Base-by-base conservation (phyloP, 768 basidiomycete genomes). In the Lentinula edodes region DNA sequence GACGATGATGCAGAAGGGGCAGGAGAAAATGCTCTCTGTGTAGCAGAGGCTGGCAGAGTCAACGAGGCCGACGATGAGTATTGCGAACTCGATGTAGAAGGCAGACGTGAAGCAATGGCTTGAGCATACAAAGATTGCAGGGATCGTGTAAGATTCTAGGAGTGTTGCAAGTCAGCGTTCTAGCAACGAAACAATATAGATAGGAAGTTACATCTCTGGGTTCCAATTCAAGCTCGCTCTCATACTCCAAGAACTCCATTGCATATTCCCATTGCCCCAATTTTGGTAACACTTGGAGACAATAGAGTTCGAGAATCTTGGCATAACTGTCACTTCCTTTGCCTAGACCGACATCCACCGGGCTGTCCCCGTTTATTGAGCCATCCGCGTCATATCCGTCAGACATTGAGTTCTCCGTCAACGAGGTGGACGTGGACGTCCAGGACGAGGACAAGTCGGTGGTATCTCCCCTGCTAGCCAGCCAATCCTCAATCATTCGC, bases 221-320 rank as follows among this genome's bases (percentile, higher is more conserved):
- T 18, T 77, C 73, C 1, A 69, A 65, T 16, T 79, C 66, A 32
- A 93, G 75, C 67, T 93, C 89, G 28, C 76, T 76, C 68, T 93
- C 91, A 65, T 89, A 89, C 43, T 82, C 76, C 61, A 94, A 68
- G 68, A 92, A 93, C 64, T 91, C 90, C 56, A 76, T 79, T 15
- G 87, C 89, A 66, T 91, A 91, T 18, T 87, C 85, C 91, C 91
- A 93, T 67, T 91, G 86, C 52, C 83, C 83, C 32, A 93, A 70
- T 52, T 83, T 83, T 0, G 91, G 89, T 39, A 94, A 72, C 39
- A 93, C 74, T 61, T 87, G 85, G 15, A 92, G 74, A 66, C 85
- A 86, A 72, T 93, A 94, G 10, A 91, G 71, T 65, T 92, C 90
- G 51, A 93, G 68, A 8, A 91, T 81, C 68, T 89, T 90, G 59